Evolutionary conservation across 208 protist genomes (phyloP), one percentile per base, ranked within the genome.

Genomic region (Naegleria gruberi): DNA sequence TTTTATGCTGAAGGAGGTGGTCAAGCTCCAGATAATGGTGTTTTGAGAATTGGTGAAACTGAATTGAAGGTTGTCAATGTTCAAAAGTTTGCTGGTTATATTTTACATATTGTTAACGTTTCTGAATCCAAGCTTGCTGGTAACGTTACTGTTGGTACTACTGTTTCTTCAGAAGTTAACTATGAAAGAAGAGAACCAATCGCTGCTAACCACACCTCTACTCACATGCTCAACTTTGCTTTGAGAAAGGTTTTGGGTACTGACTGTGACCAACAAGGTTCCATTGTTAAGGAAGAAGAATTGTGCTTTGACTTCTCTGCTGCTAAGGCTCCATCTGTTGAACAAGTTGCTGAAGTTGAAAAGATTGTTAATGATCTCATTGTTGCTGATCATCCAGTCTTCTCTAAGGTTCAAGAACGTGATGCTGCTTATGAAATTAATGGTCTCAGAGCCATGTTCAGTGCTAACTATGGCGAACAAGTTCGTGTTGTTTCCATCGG

Each of bases 1-100:
- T 99, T 99, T 92, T 99, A 99, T 92, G 94, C 97, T 37, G 98
- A 99, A 94, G 94, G 96, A 46, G 98, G 98, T 86, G 98, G 98
- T 43, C 98, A 99, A 94, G 97, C 98, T 89, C 97, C 96, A 91
- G 98, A 99, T 94, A 97, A 93, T 37, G 98, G 98, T 83, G 94
- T 97, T 87, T 92, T 98, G 89, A 93, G 92, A 43, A 91, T 93
- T 44, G 93, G 91, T 41, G 95, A 96, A 87, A 91, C 92, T 55
- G 94, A 96, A 42, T 97, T 98, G 89, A 93, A 57, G 0, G 97
- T 99, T 57, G 92, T 93, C 87, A 96, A 98, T 89, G 96, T 97
- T 45, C 97, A 98, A 92, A 95, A 92, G 90, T 95, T 97, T 91
- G 98, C 94, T 37, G 98, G 98, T 57, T 99, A 98, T 91, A 95